Evolutionary conservation across 495 filamentous ascomycete species (phyloP).

Genomic region (Astrothelium macrocarpum): DNA sequence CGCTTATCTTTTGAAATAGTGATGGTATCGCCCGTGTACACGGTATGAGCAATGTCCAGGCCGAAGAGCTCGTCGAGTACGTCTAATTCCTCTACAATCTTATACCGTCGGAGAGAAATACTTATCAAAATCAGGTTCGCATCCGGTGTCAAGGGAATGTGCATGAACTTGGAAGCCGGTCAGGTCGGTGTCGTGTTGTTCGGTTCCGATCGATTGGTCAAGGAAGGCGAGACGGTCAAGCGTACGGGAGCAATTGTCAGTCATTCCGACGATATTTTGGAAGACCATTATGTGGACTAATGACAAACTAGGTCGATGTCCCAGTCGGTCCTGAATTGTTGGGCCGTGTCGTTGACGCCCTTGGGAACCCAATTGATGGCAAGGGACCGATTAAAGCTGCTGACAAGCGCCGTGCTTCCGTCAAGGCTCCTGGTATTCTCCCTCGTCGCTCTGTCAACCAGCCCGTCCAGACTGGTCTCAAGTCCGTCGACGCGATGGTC

Average conservation of each 20-base stretch:
- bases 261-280: slow-evolving; percentile 18
- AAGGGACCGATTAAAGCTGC: slow-evolving; percentile 91
- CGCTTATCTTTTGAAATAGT: slow-evolving; percentile 49
- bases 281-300: slow-evolving; percentile 16
- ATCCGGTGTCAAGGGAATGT: slow-evolving; percentile 99
- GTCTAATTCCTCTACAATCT: slow-evolving; percentile 36
- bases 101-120: slow-evolving; percentile 12
- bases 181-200: slow-evolving; percentile 99
- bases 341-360: slow-evolving; percentile 95
- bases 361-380: slow-evolving; percentile 98
- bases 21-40: slow-evolving; percentile 99
- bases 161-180: slow-evolving; percentile 99
- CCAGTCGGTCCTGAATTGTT: slow-evolving; percentile 88
- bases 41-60: slow-evolving; percentile 99
- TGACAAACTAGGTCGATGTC: slow-evolving; percentile 69
- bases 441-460: slow-evolving; percentile 94
- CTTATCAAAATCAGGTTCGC: slow-evolving; percentile 63
- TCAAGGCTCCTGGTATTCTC: slow-evolving; percentile 97
- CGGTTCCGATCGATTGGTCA: slow-evolving; percentile 99
- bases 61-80: slow-evolving; percentile 99
- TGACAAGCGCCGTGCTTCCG: slow-evolving; percentile 90
- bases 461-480: slow-evolving; percentile 98
- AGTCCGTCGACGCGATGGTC: slow-evolving; percentile 99
- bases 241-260: slow-evolving; percentile 98
- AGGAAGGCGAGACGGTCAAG: slow-evolving; percentile 98